A percentile compares a stretch with the other conserved stretches of the same genome.
Evolutionary conservation across 1,139 yeast genomes (phyloP).

Genomic region (Pichia sp.): DNA sequence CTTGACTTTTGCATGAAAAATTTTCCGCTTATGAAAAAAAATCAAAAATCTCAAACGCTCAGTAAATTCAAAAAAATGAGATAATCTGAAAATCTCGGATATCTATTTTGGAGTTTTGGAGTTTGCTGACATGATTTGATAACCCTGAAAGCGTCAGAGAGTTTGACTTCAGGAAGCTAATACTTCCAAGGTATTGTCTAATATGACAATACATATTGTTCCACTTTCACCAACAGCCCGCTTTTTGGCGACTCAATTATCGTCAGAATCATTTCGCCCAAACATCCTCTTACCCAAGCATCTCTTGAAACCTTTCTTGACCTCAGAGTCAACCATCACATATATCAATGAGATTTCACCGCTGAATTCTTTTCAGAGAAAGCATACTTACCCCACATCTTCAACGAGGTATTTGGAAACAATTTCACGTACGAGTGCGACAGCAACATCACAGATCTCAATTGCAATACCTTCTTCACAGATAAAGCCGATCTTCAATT

Average conservation of each 20-base stretch:
- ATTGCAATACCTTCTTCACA: constrained; percentile 14
- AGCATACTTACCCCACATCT: constrained; percentile 4
- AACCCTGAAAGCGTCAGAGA: neutral
- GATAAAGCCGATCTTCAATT: constrained; percentile 7
- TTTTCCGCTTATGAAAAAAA: neutral
- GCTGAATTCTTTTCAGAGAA: constrained; percentile 20
- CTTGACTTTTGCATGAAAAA: neutral
- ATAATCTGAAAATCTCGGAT: neutral
- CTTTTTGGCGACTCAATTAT: constrained; percentile 15
- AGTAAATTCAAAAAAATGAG: neutral
- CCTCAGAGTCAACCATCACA: constrained; percentile 22
- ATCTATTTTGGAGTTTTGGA: neutral
- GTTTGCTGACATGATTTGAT: no score
- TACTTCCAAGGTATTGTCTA: neutral
- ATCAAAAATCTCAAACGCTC: neutral
- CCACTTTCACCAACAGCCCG: constrained; percentile 12
- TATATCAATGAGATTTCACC: constrained; percentile 24
- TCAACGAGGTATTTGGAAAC: constrained; percentile 5
- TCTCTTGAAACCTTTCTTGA: constrained; percentile 18
- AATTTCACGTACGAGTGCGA: neutral
- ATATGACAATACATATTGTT: constrained; percentile 8
- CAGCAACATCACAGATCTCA: constrained; percentile 1
- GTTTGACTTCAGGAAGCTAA: neutral
- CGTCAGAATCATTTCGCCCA: constrained; percentile 5
- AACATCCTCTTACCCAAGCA: constrained; percentile 12